A percentile compares a stretch with the other conserved stretches of the same genome.
phyloP scores from a whole-genome alignment of 257 asterid genomes.

The Solanum acaule region DNA sequence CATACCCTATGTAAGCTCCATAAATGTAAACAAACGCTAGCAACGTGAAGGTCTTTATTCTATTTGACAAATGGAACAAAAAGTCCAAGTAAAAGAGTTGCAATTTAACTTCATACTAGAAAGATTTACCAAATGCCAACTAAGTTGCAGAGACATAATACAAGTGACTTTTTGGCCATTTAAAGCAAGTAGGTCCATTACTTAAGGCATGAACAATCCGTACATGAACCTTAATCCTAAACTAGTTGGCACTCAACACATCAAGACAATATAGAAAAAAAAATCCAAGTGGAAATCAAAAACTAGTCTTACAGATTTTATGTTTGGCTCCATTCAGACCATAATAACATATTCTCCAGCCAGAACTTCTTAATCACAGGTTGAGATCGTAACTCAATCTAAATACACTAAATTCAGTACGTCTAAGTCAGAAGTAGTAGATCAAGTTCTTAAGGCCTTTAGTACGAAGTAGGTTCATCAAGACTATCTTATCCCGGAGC shows the following conservation, averaged over 20 bases:
- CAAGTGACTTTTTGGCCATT: neutral
- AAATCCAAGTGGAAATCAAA: neutral
- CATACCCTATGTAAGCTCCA: neutral
- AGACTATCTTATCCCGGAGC: neutral
- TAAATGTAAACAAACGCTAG: too few species aligned
- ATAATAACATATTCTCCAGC: neutral
- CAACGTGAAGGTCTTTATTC: neutral
- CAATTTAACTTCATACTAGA: neutral
- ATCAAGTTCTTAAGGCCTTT: neutral
- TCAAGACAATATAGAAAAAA: too few species aligned
- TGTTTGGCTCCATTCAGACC: neutral
- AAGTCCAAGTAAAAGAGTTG: neutral
- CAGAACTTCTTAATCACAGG: neutral
- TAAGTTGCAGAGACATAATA: neutral
- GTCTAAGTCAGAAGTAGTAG: neutral
- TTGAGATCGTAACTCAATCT: neutral
- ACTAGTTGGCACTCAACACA: neutral
- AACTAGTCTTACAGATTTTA: neutral
- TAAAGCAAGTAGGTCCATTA: neutral
- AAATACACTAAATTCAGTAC: neutral
- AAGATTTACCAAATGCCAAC: neutral
- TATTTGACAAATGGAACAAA: neutral
- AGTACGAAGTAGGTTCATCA: neutral
- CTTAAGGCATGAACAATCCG: neutral
- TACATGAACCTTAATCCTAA: neutral